Conservation (phyloP, 257 asterid genomes). For the Catharanthus roseus region DNA sequence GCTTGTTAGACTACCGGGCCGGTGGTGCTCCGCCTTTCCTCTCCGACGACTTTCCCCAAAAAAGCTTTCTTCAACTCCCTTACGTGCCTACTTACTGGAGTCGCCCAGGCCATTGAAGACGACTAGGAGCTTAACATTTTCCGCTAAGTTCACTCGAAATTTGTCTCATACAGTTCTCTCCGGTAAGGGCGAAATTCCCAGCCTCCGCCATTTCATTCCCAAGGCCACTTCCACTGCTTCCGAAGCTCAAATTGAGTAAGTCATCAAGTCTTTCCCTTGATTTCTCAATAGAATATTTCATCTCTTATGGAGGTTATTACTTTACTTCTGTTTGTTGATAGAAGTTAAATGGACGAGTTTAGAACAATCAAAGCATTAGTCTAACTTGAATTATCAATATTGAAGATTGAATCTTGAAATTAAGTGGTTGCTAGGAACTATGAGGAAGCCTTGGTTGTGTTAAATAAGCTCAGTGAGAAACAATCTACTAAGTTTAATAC, state of each 20-base stretch:
- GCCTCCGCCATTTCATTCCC: slow-evolving; percentile 59
- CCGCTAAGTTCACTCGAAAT: slow-evolving; percentile 34
- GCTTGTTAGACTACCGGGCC: slow-evolving; percentile 41
- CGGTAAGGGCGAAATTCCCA: slow-evolving; percentile 31
- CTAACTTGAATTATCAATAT: neutral
- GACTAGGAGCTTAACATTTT: slow-evolving; percentile 24
- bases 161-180: slow-evolving; percentile 34
- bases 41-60: slow-evolving; percentile 32
- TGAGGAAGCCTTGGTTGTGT: neutral
- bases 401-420: neutral
- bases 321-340: neutral
- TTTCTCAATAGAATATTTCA: neutral
- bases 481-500: neutral
- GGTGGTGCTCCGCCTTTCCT: slow-evolving; percentile 41
- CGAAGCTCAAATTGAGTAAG: slow-evolving; percentile 54
- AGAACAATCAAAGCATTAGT: neutral
- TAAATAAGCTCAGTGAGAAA: neutral
- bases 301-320: neutral
- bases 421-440: neutral
- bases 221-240: slow-evolving; percentile 45
- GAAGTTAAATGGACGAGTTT: too few relatives aligned
- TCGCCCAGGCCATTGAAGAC: slow-evolving; percentile 10
- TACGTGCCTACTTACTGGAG: slow-evolving; percentile 13
- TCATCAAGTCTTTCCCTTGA: neutral
- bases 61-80: neutral